These are phyloP conservation scores for Trypanosoma boissoni DNA, from an alignment of 208 protist species.

Conservation along the genomic window DNA sequence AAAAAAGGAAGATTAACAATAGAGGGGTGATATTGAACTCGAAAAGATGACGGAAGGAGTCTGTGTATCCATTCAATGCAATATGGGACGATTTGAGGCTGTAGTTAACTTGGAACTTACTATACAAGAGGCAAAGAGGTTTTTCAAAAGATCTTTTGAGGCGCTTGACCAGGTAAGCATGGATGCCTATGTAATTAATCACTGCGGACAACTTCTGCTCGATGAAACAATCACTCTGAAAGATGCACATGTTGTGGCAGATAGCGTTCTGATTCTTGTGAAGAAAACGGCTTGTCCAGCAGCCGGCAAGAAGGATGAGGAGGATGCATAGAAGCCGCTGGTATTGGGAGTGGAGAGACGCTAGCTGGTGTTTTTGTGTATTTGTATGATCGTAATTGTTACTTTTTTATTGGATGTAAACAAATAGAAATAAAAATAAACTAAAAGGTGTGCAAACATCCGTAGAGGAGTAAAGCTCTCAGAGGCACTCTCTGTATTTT, in stretches of 20 bases:
- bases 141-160: conserved; percentile 28
- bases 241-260: conserved; percentile 20
- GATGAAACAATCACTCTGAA: conserved; percentile 41
- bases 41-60: conserved; percentile 24
- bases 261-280: conserved; percentile 40
- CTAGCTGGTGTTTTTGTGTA: neutral
- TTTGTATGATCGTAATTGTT: no score
- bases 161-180: conserved; percentile 48
- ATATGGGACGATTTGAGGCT: conserved; percentile 52
- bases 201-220: conserved; percentile 35
- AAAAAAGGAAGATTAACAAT: conserved; percentile 1
- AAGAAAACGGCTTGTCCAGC: conserved; percentile 33
- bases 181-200: conserved; percentile 42
- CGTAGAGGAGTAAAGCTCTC: no score
- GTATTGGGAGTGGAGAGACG: neutral
- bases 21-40: neutral
- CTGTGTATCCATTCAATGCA: conserved; percentile 53
- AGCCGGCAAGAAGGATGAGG: conserved; percentile 21
- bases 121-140: conserved; percentile 36
- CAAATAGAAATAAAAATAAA: no score
- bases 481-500: no score
- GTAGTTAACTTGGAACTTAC: conserved; percentile 30
- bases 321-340: conserved; percentile 15
- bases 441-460: no score
- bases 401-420: no score